Base-by-base conservation (phyloP, 2,329 filamentous ascomycete genomes). In the Onygena corvina region DNA sequence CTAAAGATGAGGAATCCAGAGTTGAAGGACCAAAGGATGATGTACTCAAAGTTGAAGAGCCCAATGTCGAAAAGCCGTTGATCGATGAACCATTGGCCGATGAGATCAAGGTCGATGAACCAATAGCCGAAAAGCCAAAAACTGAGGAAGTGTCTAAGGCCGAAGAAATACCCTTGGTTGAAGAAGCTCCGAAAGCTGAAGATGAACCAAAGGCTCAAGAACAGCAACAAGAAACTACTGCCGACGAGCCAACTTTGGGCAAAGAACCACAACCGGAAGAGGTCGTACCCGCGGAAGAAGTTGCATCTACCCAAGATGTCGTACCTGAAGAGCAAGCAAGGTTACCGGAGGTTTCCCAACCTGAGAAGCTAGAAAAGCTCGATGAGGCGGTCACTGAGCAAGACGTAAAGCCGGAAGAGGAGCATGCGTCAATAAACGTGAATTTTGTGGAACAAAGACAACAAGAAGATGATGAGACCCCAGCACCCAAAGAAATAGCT, bases 401-500 rank as follows among this genome's bases (percentile, higher is more conserved):
- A 18, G 29, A 46, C 4, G 42, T 20, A 30, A 33, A 46, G 27
- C 27, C 6, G 4, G 29, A 46, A 9, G 42, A 46, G 7, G 14
- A 31, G 18, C 9, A 25, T 12, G 40, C 18, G 11, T n/a, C 36
- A 21, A 21, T 23, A 7, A 9, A 2, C 12, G 20, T 23, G 5
- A 18, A 4, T 5, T 21, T n/a, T 5, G 8, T 21, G 11, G 36
- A 40, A 25, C 18, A 23, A n/a, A 21, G 5, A 12, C 36, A 40
- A 18, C 36, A 9, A 23, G 36, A 40, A 40, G 18, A 21, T 5
- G 8, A 27, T 25, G 50, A 23, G 38, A 36, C 42, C 18, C 46
- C 48, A 55, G 48, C 25, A 21, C 8, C 18, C 5, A 21, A 23
- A 21, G 25, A 40, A 40, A 21, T 23, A 23, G 18, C n/a, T 40